A percentile compares a stretch with the other conserved stretches of the same genome.
Evolutionary conservation across 2,329 filamentous ascomycete genomes (phyloP).

Genomic region (Cadophora luteo-olivacea): DNA sequence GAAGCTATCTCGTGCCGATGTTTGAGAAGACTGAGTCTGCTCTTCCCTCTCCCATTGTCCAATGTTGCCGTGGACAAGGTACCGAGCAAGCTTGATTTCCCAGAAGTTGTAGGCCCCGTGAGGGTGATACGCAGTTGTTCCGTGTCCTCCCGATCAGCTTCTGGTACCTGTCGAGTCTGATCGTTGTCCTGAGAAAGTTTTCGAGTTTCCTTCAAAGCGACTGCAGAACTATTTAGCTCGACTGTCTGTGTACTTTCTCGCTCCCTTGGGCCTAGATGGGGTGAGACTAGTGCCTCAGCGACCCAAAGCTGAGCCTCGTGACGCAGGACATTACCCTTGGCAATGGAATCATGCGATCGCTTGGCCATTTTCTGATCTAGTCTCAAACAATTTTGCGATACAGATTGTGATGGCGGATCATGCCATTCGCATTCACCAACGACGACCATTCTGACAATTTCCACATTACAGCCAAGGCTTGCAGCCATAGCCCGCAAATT

Average conservation of each 20-base stretch:
- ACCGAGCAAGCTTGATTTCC: constrained; percentile 90
- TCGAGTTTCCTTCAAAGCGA: constrained; percentile 15
- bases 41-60: constrained; percentile 92
- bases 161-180: background rate
- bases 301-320: constrained; percentile 74
- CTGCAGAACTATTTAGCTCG: background rate
- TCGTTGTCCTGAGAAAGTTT: constrained; percentile 6
- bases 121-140: constrained; percentile 87
- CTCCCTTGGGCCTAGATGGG: constrained; percentile 59
- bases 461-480: constrained; percentile 85
- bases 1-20: constrained; percentile 93
- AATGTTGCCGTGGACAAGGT: constrained; percentile 86
- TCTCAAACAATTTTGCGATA: background rate
- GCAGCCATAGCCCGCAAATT: constrained; percentile 91
- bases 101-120: constrained; percentile 86
- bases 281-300: constrained; percentile 87
- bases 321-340: constrained; percentile 30
- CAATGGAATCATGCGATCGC: background rate
- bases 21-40: constrained; percentile 84
- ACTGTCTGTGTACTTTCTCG: background rate
- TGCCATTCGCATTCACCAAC: constrained; percentile 85
- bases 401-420: constrained; percentile 26
- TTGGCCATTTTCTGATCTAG: background rate
- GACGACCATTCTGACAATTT: constrained; percentile 79
- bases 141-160: constrained; percentile 27